Conservation (phyloP, 495 filamentous ascomycete species). For the Aspergillus kassunensis region DNA sequence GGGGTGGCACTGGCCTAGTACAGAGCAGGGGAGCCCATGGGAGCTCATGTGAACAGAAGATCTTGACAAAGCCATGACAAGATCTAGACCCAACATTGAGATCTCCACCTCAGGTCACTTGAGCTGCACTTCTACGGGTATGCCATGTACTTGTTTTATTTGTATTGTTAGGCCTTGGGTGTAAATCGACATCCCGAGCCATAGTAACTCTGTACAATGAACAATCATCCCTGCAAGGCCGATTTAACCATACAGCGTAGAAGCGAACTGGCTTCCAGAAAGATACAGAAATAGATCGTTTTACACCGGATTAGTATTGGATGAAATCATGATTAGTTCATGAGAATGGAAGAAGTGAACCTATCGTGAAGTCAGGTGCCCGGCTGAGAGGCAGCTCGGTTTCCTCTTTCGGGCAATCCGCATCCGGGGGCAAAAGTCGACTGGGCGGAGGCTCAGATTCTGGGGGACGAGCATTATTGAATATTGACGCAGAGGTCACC, state of each 20-base stretch:
- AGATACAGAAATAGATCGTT: no score
- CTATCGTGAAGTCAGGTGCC: not conserved
- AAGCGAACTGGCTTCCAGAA: no score
- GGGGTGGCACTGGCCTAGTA: not conserved
- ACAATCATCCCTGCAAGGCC: no score
- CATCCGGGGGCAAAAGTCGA: not conserved
- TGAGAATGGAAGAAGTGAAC: not conserved
- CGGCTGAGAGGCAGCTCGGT: not conserved
- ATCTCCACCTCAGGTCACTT: slow-evolving; percentile 5
- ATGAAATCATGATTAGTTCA: not conserved
- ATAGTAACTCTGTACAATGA: no score
- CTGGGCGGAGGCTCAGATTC: not conserved
- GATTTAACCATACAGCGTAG: no score
- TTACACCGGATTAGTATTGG: no score
- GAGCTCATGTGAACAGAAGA: slow-evolving; percentile 18
- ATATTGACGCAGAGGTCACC: no score
- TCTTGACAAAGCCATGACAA: no score
- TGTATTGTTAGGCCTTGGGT: no score
- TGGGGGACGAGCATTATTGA: not conserved
- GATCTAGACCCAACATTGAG: not conserved
- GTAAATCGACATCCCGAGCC: no score
- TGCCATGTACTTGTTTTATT: not conserved
- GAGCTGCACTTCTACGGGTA: not conserved
- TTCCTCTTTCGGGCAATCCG: not conserved
- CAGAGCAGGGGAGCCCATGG: not conserved